A percentile compares a stretch with the other conserved stretches of the same genome.
These are phyloP conservation scores for Silene uniflora DNA, from an alignment of 148 eudicot genomes.

Conservation along the genomic window DNA sequence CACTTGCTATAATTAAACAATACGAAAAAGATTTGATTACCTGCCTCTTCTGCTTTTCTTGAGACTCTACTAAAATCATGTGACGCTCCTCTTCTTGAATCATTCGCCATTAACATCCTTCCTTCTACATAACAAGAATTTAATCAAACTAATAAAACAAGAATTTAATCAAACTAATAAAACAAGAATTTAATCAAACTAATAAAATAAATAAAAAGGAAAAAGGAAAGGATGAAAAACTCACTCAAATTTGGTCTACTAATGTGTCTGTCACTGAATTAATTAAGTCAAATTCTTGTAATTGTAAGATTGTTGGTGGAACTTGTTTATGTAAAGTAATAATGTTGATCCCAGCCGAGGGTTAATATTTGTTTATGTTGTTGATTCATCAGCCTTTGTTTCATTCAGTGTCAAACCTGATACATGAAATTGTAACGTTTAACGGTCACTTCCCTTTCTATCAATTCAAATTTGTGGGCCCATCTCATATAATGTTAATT, in stretches of 20 bases:
- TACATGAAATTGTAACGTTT: not conserved
- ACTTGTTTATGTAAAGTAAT: too few species aligned
- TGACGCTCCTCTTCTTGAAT: constrained; percentile 35
- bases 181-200: not conserved
- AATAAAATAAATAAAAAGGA: too few species aligned
- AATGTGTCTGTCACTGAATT: too few species aligned
- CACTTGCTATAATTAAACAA: constrained; percentile 1
- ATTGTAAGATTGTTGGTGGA: too few species aligned
- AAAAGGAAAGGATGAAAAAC: not conserved
- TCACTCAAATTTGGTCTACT: not conserved
- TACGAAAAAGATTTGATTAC: constrained; percentile 24
- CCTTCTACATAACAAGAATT: not conserved
- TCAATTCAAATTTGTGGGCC: not conserved
- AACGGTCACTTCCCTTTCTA: not conserved
- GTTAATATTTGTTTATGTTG: not conserved
- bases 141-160: too few species aligned
- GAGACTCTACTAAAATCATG: constrained; percentile 68
- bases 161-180: too few species aligned
- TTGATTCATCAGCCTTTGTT: not conserved
- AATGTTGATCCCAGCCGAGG: too few species aligned
- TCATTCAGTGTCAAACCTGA: too few species aligned
- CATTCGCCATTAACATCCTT: constrained; percentile 54
- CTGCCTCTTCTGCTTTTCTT: constrained; percentile 94
- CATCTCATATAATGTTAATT: not conserved
- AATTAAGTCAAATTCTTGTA: not conserved